Evolutionary conservation across 2,329 filamentous ascomycete species (phyloP), one percentile per base, ranked within the genome.

Genomic region (Trichoderma hamatum): DNA sequence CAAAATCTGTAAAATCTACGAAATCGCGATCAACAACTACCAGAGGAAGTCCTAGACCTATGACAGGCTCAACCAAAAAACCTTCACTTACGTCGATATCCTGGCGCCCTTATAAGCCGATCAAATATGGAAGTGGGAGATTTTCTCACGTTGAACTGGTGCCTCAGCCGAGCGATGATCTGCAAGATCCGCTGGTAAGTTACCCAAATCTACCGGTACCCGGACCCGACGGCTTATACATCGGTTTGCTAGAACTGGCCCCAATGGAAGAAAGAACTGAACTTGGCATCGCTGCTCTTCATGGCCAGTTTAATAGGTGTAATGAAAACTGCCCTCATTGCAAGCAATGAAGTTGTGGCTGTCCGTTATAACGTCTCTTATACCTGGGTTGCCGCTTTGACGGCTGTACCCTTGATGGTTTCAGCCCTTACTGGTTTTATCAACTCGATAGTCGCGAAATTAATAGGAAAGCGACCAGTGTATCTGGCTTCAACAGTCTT

Each of bases 141-240:
- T 73, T 81, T 68, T 76, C 80, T 2, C 74, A 76, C 16, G 76
- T 83, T 6, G 85, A 86, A 75, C 76, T 86, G 56, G 81, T 84
- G 11, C 86, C 86, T 3, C 86, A 86, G 74, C 86, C 86, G 0
- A 88, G 84, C 65, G 83, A 87, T 67, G 83, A 86, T 67, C 78
- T 80, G 0, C 80, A 83, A 28, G 86, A 88, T 74, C 86, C 86
- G 62, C 72, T 88, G 75, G 85, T 87, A 78, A 67, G 82, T 76
- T 54, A 7, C 11, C 7, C 16, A n/a, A n/a, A 13, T 4, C 21
- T 16, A n/a, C 26, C 36, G 19, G 14, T 19, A 26, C 16, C 5
- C 39, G 34, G 39, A 6, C 11, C 10, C 30, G 21, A 16, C 13
- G 26, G 28, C 66, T 66, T 14, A 55, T 30, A 21, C 4, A 11